Evolutionary conservation across 208 protist genomes (phyloP).

Genomic region (Trypanosoma cruzi): DNA sequence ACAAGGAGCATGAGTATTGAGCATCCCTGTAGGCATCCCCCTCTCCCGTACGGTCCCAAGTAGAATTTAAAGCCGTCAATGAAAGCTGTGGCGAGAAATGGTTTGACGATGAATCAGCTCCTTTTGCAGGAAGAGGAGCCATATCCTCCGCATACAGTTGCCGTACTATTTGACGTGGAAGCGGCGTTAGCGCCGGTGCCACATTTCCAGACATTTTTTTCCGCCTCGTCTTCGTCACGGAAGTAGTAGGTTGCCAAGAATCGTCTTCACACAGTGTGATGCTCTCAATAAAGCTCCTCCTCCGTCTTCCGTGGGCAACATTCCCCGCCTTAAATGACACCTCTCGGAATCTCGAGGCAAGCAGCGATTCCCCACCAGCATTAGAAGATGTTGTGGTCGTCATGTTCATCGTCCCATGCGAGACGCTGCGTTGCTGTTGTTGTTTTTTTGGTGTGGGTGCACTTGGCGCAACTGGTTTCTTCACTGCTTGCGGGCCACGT

Average conservation of each 20-base stretch:
- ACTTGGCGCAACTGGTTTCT: not conserved
- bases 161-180: conserved; percentile 1
- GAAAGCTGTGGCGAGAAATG: not conserved
- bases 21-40: not conserved
- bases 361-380: not conserved
- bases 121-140: conserved; percentile 2
- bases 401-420: not conserved
- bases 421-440: conserved; percentile 1
- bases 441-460: not conserved
- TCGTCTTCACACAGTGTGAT: conserved; percentile 18
- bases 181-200: not conserved
- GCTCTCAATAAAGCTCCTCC: conserved; percentile 25
- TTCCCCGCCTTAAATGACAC: not conserved
- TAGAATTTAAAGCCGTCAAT: not conserved
- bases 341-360: not conserved
- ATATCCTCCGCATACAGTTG: conserved; percentile 11
- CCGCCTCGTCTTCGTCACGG: not conserved
- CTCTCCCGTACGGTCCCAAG: not conserved
- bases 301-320: not conserved
- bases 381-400: not conserved
- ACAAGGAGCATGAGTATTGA: not conserved
- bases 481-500: not conserved
- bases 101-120: not conserved
- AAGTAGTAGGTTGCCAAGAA: not conserved
- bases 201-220: not conserved